These are phyloP conservation scores for Ambrosia trifida DNA, from an alignment of 129 eudicot genomes.

Conservation along the genomic window DNA sequence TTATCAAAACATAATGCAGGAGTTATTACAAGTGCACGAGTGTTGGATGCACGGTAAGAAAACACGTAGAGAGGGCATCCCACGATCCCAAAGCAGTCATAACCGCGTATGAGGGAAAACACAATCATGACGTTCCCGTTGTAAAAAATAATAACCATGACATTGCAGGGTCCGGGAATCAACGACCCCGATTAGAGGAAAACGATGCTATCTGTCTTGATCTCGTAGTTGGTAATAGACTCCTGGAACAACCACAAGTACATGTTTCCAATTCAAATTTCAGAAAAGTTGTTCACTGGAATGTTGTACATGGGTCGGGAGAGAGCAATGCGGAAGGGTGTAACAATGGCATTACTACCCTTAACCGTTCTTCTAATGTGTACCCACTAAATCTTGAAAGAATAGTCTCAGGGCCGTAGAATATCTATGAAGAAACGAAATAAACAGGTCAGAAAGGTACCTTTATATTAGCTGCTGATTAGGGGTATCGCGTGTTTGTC, in stretches of 20 bases:
- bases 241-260: conserved; percentile 34
- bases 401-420: conserved; percentile 48
- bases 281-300: conserved; percentile 50
- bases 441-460: conserved; percentile 26
- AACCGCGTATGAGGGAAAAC: conserved; percentile 94
- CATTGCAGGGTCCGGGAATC: conserved; percentile 36
- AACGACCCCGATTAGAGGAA: conserved; percentile 49
- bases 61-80: conserved; percentile 97
- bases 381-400: conserved; percentile 61
- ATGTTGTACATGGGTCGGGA: conserved; percentile 51
- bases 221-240: conserved; percentile 73
- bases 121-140: conserved; percentile 87
- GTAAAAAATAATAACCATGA: conserved; percentile 61
- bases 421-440: conserved; percentile 27
- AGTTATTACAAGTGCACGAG: conserved; percentile 95
- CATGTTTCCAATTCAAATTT: conserved; percentile 34
- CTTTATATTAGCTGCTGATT: conserved; percentile 24
- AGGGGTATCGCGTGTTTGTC: conserved; percentile 2
- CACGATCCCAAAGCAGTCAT: conserved; percentile 96
- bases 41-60: conserved; percentile 87
- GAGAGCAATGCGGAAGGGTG: conserved; percentile 47
- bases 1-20: conserved; percentile 43
- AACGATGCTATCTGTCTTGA: conserved; percentile 65
- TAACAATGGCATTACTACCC: conserved; percentile 43
- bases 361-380: conserved; percentile 52